A percentile compares a stretch with the other conserved stretches of the same genome.
These are phyloP conservation scores for Colletotrichum salicis DNA, from an alignment of 2,329 filamentous ascomycete species.

Conservation along the genomic window DNA sequence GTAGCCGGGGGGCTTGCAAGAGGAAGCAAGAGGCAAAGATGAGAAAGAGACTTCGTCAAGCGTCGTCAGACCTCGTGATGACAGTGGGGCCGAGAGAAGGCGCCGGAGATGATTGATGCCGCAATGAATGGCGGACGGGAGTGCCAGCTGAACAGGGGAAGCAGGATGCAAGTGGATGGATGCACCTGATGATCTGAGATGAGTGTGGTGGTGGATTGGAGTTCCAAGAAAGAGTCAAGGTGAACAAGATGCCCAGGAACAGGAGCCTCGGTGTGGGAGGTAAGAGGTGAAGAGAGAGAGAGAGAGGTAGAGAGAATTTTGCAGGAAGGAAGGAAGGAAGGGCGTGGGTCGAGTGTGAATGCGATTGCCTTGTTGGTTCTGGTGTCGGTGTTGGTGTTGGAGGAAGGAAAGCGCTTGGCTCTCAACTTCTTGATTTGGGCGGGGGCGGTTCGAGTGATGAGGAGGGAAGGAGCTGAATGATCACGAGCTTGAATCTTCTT, in stretches of 20 bases:
- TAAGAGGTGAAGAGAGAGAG: not conserved
- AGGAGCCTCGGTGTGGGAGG: not conserved
- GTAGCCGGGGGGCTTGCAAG: not conserved
- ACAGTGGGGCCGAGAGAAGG: not conserved
- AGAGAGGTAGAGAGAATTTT: not conserved
- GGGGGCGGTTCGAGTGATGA: not conserved
- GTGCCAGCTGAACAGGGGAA: conserved; percentile 17
- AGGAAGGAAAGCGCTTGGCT: conserved; percentile 22
- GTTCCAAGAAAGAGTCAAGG: not conserved
- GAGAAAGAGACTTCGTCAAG: conserved; percentile 19
- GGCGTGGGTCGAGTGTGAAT: not conserved
- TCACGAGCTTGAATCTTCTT: conserved; percentile 1
- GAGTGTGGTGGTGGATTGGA: not conserved
- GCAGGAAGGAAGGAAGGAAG: not conserved
- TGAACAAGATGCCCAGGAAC: not conserved
- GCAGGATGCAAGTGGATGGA: conserved; percentile 10
- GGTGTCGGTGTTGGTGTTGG: not conserved
- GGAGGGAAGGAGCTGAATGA: not conserved
- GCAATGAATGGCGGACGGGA: not conserved
- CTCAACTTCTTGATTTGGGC: conserved; percentile 4
- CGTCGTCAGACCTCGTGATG: conserved; percentile 11
- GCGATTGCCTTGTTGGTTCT: conserved; percentile 2
- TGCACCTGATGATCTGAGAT: not conserved
- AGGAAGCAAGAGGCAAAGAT: conserved; percentile 30
- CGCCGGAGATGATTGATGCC: conserved; percentile 5